Base-by-base conservation (phyloP, 805 yeast genomes). In the Candida saitoana region DNA sequence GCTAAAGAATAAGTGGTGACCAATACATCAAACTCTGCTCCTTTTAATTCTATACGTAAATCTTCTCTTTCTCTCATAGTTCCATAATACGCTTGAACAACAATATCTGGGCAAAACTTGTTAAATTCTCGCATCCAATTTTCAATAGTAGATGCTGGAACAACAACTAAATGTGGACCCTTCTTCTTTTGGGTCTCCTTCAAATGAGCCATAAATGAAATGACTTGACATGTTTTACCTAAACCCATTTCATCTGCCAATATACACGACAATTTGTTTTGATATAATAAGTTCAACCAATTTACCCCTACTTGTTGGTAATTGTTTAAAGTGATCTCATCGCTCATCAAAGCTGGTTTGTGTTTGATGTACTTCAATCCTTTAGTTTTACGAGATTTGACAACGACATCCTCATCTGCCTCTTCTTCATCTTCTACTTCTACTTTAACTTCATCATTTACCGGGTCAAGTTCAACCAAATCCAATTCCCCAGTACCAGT, bases 181-280 rank as follows among this genome's bases (percentile, higher is more conserved):
- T 54, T 56, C 17, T 48, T 50, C 1, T 60, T 58, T n/a, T 71
- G 74, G n/a, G 61, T 58, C 51, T 86, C 83, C 56, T 87, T 87
- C 54, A 93, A 72, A 56, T 84, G 82, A 1, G 98, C 89, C 57
- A 93, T 67, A 57, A 93, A 93, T 5, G 97, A 76, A 63, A 93
- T 91, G 24, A 93, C 96, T 65, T 93, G 98, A 59, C 96, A 85
- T 0, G 99, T 93, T 59, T 93, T 93, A 45, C 99, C 99, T 38
- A 93, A 71, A 4, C 96, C 99, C 99, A 93, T 93, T 60, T 93
- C 99, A 66, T 93, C 99, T 0, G 99, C 99, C 38, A 93, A 69
- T 43, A 93, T 93, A 65, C 99, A 90, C 5, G 96, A 88, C 43
- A 93, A 71, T 14, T 80, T 74, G 56, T 84, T 80, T 44, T 78